Base-by-base conservation (phyloP, 306 rosid species). In the Begonia masoniana region DNA sequence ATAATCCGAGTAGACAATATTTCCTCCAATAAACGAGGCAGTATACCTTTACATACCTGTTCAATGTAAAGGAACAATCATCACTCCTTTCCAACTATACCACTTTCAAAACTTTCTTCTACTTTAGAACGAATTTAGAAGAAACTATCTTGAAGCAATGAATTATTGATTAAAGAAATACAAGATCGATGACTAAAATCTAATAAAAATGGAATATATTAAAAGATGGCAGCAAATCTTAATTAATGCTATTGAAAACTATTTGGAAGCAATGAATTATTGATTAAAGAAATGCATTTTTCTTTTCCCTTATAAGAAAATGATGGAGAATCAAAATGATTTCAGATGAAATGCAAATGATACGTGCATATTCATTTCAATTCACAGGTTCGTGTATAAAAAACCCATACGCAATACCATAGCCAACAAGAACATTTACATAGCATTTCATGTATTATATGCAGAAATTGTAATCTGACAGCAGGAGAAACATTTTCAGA, bases 1-100 rank as follows among this genome's bases (percentile, higher is more conserved):
- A 89, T 89, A 62, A 89, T 78, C 72, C 97, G 76, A 23, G 95
- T 89, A 24, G 95, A 85, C 63, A 89, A 63, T 64, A 89, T 89
- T 73, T 89, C 97, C 54, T 89, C 97, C 78, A 89, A 50, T 62
- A 89, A 74, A 68, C 76, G 91, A 19, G 97, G 97, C 12, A 89
- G 66, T 56, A 85, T 66, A 63, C 94, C 97, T 78, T 74, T 79
- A 70, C 78, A 80, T 59, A 89, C 87, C 96, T 87, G 85, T 55
- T 54, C 63, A 62, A 36, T 59, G 64, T 43, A 51, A 52, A 31
- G 23, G 54, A 55, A 59, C 13, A 55, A 3, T 55, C 17, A 47
- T 60, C 47, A 54, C 39, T 13, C 19, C 47, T 63, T 47, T 49
- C 31, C 62, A 26, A 16, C 26, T 31, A 11, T 12, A 7, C 45